These are phyloP conservation scores for Penicillium tannophilum DNA, from an alignment of 495 filamentous ascomycete species.

Conservation along the genomic window DNA sequence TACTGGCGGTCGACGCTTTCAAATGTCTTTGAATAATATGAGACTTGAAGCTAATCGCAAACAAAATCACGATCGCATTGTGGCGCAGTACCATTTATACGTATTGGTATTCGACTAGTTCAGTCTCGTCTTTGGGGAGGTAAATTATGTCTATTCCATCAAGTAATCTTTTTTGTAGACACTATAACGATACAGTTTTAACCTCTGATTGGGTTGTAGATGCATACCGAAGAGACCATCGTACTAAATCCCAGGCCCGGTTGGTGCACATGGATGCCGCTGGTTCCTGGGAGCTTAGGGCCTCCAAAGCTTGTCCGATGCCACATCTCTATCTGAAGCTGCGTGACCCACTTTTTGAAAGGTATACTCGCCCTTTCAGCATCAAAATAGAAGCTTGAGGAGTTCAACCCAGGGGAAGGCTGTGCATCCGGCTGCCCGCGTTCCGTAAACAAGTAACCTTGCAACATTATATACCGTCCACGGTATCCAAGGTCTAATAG, in stretches of 20 bases:
- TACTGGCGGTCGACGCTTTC: no score
- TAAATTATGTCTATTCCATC: no score
- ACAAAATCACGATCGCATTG: no score
- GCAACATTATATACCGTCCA: not conserved
- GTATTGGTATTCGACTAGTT: no score
- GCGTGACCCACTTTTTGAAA: slow-evolving; percentile 8
- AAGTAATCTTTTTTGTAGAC: no score
- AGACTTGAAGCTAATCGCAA: no score
- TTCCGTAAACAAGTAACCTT: slow-evolving; percentile 5
- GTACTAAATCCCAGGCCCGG: not conserved
- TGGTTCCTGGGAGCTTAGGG: not conserved
- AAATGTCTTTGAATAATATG: no score
- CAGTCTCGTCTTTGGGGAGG: no score
- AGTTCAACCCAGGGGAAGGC: slow-evolving; percentile 1
- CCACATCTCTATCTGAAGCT: slow-evolving; percentile 9
- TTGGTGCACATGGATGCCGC: not conserved
- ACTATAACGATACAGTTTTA: no score
- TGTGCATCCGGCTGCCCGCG: slow-evolving; percentile 8
- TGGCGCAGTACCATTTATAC: no score
- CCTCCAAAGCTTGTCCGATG: not conserved
- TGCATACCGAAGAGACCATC: not conserved
- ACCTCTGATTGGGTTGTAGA: not conserved
- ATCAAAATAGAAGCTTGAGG: slow-evolving; percentile 9
- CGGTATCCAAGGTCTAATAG: slow-evolving; percentile 3
- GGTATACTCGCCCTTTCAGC: slow-evolving; percentile 3